Evolutionary conservation across 768 basidiomycete genomes (phyloP), one percentile per base, ranked within the genome.

Genomic region (Phlebiopsis gigantea): DNA sequence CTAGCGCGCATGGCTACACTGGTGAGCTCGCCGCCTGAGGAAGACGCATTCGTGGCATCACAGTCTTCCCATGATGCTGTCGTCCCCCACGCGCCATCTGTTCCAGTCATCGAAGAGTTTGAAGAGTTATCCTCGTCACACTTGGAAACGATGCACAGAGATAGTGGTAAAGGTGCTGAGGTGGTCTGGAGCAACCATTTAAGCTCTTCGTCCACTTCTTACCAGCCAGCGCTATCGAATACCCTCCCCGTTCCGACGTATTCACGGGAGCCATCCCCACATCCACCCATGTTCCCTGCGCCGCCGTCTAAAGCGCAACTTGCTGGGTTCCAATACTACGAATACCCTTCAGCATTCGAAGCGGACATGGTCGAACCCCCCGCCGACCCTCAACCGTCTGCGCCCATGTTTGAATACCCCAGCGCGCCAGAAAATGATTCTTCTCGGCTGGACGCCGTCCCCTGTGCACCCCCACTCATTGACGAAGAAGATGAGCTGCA

Each of bases 1-100:
- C 64, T 73, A 4, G 68, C 70, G n/a, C 68, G 61, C 21, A 63
- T 72, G 63, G 66, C 65, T 4, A 57, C 61, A 5, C 31, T 70
- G 43, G 68, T 63, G 12, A 67, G 66, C 57, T 56, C 63, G 5
- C 68, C 68, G n/a, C 65, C 58, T 30, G 21, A 9, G 4, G 58
- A 59, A 14, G 52, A 48, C 28, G 17, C 15, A 22, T n/a, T 45
- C 17, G n/a, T 26, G 2, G 42, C 26, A 31, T 50, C 46, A 7
- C 26, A 29, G 45, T 51, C 55, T n/a, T 29, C 22, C 47, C 45
- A 56, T 39, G 56, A 55, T 12, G 22, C 25, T 17, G 21, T 17
- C 4, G 47, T 12, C 21, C 24, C 43, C 19, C 51, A 24, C 41
- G 56, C 45, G 4, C 50, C 62, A 21, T 55, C 46, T 12, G 49